Evolutionary conservation across 23 red algal species (phyloP).

Genomic region (Gracilaria caudata): DNA sequence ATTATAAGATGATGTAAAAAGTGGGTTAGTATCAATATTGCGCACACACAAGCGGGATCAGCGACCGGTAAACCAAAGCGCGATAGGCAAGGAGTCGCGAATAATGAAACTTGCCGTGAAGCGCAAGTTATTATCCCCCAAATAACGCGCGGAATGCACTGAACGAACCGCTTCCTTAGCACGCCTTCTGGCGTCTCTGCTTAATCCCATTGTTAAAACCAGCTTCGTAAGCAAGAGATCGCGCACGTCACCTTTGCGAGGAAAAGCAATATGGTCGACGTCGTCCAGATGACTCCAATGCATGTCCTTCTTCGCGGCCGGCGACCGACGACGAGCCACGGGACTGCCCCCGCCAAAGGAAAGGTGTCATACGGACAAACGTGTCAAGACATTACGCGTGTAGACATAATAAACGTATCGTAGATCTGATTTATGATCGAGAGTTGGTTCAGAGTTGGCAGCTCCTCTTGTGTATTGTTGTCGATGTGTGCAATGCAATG

Average conservation of each 20-base stretch:
- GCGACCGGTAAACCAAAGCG: not conserved
- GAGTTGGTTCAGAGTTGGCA: not conserved
- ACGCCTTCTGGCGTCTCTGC: conserved; percentile 58
- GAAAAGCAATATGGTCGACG: not conserved
- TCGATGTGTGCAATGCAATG: not conserved
- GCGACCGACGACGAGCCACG: not conserved
- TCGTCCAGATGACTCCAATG: no score
- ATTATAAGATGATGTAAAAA: not conserved
- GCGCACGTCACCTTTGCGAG: not conserved
- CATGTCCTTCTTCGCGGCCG: no score
- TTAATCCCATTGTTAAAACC: conserved; percentile 25
- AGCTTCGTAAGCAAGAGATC: not conserved
- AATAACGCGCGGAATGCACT: not conserved
- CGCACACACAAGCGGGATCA: not conserved
- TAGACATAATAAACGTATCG: not conserved
- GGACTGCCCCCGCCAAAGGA: not conserved
- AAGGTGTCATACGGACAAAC: not conserved
- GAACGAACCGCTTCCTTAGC: conserved; percentile 72
- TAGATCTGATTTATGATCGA: not conserved
- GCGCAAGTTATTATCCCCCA: not conserved
- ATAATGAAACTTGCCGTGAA: not conserved
- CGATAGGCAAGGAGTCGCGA: not conserved
- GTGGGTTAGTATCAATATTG: not conserved
- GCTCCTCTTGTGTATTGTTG: not conserved
- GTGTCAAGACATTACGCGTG: not conserved